Evolutionary conservation across 331 rosid species (phyloP).

Genomic region (Malus hybrid): DNA sequence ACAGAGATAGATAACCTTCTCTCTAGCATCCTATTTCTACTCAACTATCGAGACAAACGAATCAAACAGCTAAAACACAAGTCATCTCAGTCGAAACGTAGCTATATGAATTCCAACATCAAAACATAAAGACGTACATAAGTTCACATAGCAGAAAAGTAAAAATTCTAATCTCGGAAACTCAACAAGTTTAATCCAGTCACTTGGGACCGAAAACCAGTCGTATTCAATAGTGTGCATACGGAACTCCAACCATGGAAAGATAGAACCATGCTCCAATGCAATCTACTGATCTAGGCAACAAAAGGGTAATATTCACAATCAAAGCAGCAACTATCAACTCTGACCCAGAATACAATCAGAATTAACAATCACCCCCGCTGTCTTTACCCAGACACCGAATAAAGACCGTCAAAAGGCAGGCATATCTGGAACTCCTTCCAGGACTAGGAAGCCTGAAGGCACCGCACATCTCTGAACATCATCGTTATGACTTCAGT

Average conservation of each 20-base stretch:
- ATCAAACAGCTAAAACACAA: not conserved
- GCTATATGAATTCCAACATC: not conserved
- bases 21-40: not conserved
- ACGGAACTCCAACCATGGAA: not conserved
- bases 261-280: not conserved
- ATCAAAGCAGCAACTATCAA: not conserved
- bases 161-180: not conserved
- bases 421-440: not conserved
- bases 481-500: not conserved
- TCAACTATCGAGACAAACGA: not conserved
- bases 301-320: not conserved
- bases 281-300: not conserved
- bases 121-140: not conserved
- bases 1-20: not conserved
- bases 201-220: not conserved
- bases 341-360: not conserved
- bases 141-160: not conserved
- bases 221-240: not conserved
- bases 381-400: not conserved
- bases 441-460: not conserved
- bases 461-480: not conserved
- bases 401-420: not conserved
- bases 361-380: not conserved
- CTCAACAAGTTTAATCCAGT: not conserved
- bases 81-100: not conserved